Evolutionary conservation across 2,329 filamentous ascomycete species (phyloP), one percentile per base, ranked within the genome.

Genomic region (Neospermospora avenae): DNA sequence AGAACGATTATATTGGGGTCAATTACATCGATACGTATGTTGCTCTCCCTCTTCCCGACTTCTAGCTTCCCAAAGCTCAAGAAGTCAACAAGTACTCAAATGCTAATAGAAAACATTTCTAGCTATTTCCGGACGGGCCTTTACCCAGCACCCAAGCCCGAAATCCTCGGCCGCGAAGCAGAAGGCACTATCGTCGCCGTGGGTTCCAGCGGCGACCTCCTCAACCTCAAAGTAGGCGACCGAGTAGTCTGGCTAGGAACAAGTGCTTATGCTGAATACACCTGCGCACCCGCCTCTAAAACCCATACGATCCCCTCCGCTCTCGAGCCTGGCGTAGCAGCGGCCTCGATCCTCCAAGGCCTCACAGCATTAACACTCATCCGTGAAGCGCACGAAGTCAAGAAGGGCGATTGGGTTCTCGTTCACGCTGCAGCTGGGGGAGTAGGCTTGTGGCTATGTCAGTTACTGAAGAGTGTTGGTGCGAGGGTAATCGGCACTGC

Each of bases 351-450:
- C n/a, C 77, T 96, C 10, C 93, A 96, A 73, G 92, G 90, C 1
- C 78, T 96, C 39, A 96, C 92, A 1, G 91, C 91, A 0, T 79
- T 95, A 67, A 90, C 90, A 0, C 80, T 96, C 31, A 84, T 91
- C 61, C 84, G 87, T 59, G 91, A 96, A 73, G 84, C 89, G 3
- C 80, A 88, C 65, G 70, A 79, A 0, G 90, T 93, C 6, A 79
- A 91, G 72, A 80, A 84, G 65, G 90, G 87, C 0, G 90, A 96
- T 67, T 95, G 89, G 86, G 81, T 91, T 0, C 83, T 96, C 2
- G 85, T 96, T 16, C 91, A 95, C 68, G 92, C 92, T 0, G 92
- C 92, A 0, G 91, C 91, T 0, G 92, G 92, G 16, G 92, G 92
- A 16, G 90, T 91, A 0, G 90, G 90, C 0, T 77, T 88, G 45